Conservation (phyloP, 306 rosid genomes). For the Begonia fuchsioides region DNA sequence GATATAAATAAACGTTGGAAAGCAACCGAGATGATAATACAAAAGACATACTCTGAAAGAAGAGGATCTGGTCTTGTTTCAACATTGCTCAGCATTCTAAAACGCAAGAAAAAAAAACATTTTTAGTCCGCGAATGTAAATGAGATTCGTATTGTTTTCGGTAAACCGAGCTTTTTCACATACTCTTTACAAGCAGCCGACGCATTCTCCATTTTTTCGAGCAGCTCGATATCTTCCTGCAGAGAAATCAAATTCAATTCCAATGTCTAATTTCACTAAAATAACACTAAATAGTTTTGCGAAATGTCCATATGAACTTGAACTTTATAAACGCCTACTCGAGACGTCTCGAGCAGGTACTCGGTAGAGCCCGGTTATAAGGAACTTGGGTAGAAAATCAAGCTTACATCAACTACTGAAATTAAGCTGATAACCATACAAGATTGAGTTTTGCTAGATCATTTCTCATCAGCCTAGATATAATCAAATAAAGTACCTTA, state of each 20-base stretch:
- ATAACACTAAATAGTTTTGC: not conserved
- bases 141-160: no score
- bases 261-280: no score
- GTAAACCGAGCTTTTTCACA: not conserved
- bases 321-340: not conserved
- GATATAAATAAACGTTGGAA: not conserved
- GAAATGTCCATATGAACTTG: not conserved
- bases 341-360: not conserved
- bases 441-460: no score
- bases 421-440: no score
- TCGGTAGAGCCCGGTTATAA: no score
- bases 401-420: no score
- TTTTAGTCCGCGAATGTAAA: not conserved
- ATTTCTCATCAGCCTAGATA: no score
- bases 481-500: no score
- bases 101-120: conserved; percentile 14
- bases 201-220: conserved; percentile 66
- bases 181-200: conserved; percentile 81
- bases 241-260: not conserved
- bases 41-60: conserved; percentile 53
- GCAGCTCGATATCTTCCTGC: conserved; percentile 82
- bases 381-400: no score
- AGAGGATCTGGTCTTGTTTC: conserved; percentile 85
- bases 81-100: conserved; percentile 60
- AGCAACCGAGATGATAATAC: conserved; percentile 2